Conservation (phyloP, 2,329 filamentous ascomycete genomes). For the Neofusicoccum sp. region DNA sequence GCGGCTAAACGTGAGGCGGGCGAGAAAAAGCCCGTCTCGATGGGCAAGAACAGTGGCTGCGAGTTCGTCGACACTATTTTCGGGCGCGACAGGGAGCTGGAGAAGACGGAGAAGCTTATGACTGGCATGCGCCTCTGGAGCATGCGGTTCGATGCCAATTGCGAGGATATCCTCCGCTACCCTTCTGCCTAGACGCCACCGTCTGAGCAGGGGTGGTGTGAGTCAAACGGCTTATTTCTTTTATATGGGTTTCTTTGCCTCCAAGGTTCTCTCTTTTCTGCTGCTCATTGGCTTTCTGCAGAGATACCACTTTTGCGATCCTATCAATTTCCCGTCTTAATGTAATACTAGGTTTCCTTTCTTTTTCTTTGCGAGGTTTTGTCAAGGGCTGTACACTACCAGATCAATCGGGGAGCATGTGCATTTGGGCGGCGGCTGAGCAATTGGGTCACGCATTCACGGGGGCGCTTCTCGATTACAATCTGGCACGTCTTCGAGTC, state of each 20-base stretch:
- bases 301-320: slow-evolving; percentile 17
- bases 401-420: neutral
- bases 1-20: slow-evolving; percentile 17
- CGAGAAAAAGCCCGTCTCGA: slow-evolving; percentile 32
- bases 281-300: slow-evolving; percentile 9
- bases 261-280: neutral
- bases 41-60: slow-evolving; percentile 88
- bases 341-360: slow-evolving; percentile 7
- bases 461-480: slow-evolving; percentile 9
- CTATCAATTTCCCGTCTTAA: neutral
- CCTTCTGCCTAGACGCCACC: slow-evolving; percentile 31
- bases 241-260: neutral
- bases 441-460: slow-evolving; percentile 5
- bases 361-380: neutral
- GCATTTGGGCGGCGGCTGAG: slow-evolving; percentile 6
- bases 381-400: slow-evolving; percentile 4
- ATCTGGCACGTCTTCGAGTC: slow-evolving; percentile 3
- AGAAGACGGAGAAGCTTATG: slow-evolving; percentile 92
- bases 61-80: slow-evolving; percentile 98
- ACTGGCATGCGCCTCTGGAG: slow-evolving; percentile 83
- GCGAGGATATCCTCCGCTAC: slow-evolving; percentile 75
- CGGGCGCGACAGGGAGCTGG: slow-evolving; percentile 82
- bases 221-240: neutral
- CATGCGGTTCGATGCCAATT: slow-evolving; percentile 93
- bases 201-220: slow-evolving; percentile 1